Percentiles rank a stretch among this genome's conserved stretches.
Evolutionary conservation across 73 alveolate species (phyloP).

Genomic region (Uronychia binucleata): DNA sequence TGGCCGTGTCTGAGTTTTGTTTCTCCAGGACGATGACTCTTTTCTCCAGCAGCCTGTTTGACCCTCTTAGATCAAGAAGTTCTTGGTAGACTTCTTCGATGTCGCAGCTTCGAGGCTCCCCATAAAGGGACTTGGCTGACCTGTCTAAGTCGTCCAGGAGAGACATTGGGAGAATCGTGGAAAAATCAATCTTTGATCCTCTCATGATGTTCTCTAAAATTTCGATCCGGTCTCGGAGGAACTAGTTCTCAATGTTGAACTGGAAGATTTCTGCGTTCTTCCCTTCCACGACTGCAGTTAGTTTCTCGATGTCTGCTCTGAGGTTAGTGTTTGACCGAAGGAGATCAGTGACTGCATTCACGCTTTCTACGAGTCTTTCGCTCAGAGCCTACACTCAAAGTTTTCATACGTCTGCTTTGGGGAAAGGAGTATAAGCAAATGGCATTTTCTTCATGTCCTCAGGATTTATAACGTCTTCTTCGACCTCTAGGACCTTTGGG

Average conservation of each 20-base stretch:
- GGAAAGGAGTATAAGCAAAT: background rate
- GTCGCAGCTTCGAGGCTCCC: background rate
- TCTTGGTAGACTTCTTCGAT: constrained; percentile 18
- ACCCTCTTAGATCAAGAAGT: constrained; percentile 28
- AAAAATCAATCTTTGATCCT: constrained; percentile 9
- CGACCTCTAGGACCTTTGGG: background rate
- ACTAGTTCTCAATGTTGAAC: constrained; percentile 30
- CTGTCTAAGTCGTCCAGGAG: background rate
- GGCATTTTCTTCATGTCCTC: background rate
- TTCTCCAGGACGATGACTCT: constrained; percentile 41
- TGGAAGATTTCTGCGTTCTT: constrained; percentile 24
- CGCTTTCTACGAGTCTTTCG: constrained; percentile 28
- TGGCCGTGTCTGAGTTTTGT: constrained; percentile 26
- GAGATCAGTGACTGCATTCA: constrained; percentile 59
- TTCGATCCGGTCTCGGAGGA: constrained; percentile 37
- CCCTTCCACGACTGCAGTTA: background rate
- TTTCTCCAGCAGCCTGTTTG: constrained; percentile 40
- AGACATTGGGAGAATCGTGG: background rate
- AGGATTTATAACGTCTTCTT: background rate
- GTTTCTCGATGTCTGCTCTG: constrained; percentile 41
- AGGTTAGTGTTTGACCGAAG: constrained; percentile 47
- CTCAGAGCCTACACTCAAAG: background rate
- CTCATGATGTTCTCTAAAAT: constrained; percentile 43
- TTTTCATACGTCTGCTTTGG: background rate
- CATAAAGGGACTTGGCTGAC: background rate